Conservation (phyloP, 768 basidiomycete species). For the Lyophyllum shimeji region DNA sequence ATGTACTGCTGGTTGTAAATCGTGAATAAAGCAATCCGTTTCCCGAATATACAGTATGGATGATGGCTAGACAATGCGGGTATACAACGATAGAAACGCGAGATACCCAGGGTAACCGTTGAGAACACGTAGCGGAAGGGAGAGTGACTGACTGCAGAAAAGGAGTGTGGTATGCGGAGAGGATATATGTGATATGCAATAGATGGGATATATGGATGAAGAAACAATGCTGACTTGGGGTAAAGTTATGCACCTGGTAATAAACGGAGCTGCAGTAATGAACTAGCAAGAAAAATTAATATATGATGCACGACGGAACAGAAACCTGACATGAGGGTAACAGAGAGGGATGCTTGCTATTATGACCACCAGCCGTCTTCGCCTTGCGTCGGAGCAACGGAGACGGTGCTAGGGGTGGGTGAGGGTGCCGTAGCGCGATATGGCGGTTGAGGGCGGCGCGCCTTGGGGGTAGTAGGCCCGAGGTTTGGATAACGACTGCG, state of each 20-base stretch:
- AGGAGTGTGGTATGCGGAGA: constrained; percentile 6
- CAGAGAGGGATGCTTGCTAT: constrained; percentile 7
- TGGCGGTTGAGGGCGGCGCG: constrained; percentile 22
- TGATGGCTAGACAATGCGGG: not conserved
- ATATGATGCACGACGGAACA: constrained; percentile 3
- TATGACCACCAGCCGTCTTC: constrained; percentile 82
- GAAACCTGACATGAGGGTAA: not conserved
- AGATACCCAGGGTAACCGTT: not conserved
- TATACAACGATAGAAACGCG: constrained; percentile 15
- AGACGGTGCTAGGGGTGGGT: constrained; percentile 77
- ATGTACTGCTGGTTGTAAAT: constrained; percentile 23
- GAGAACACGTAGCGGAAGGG: not conserved
- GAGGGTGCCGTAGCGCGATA: constrained; percentile 49
- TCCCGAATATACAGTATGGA: constrained; percentile 26
- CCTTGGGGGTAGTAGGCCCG: constrained; percentile 36
- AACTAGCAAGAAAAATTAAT: constrained; percentile 4
- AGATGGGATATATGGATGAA: not conserved
- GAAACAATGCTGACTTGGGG: not conserved
- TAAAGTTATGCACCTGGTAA: not conserved
- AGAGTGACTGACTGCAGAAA: not conserved
- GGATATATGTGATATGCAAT: not conserved
- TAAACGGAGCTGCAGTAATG: constrained; percentile 4
- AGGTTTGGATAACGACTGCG: constrained; percentile 35
- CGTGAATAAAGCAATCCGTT: constrained; percentile 29
- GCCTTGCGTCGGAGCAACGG: constrained; percentile 65